These are phyloP conservation scores for Lepidium sativum DNA, from an alignment of 345 rosid species.

Conservation along the genomic window DNA sequence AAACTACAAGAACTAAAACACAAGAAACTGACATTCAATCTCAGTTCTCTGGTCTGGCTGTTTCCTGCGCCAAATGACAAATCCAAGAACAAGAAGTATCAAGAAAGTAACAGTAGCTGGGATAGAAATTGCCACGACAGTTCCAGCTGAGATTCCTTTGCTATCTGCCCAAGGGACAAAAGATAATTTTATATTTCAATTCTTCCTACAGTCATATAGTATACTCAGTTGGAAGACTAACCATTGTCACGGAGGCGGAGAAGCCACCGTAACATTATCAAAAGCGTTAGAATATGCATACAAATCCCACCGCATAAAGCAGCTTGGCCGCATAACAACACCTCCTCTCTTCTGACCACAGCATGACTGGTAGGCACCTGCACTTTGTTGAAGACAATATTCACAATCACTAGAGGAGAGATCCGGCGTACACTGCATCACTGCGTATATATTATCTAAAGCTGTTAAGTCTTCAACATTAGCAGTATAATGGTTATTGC, in stretches of 20 bases:
- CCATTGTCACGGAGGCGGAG: neutral
- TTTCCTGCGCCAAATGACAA: neutral
- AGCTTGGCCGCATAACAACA: neutral
- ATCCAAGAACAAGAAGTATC: neutral
- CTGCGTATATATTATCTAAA: neutral
- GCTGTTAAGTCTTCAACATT: neutral
- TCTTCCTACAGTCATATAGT: too few relatives aligned
- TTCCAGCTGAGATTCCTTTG: slow-evolving; percentile 2
- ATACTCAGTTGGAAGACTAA: too few relatives aligned
- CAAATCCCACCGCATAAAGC: neutral
- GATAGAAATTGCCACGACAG: neutral
- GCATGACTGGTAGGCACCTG: neutral
- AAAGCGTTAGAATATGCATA: neutral
- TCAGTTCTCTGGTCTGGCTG: neutral
- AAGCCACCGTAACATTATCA: neutral
- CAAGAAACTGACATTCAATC: too few relatives aligned
- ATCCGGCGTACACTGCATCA: slow-evolving; percentile 12
- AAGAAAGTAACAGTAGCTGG: neutral
- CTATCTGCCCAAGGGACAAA: neutral
- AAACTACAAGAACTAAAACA: too few relatives aligned
- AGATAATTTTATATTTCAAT: too few relatives aligned
- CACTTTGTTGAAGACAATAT: neutral
- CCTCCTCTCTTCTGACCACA: neutral
- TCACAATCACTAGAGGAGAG: neutral
- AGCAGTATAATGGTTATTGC: neutral